These are phyloP conservation scores for Hypholoma fasciculare DNA, from an alignment of 768 basidiomycete genomes.

Conservation along the genomic window DNA sequence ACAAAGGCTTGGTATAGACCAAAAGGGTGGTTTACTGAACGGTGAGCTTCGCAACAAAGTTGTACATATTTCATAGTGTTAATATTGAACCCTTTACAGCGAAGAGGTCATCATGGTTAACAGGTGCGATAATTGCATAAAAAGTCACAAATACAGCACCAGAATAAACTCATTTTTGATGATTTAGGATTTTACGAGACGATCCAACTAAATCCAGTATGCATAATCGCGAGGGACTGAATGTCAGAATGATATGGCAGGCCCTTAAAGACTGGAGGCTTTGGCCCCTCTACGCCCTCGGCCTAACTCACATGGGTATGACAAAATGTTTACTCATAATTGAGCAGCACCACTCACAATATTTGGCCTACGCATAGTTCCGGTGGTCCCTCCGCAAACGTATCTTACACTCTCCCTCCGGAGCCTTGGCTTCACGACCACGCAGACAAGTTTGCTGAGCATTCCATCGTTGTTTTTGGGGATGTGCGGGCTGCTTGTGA, in stretches of 20 bases:
- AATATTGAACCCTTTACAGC: slow-evolving; percentile 23
- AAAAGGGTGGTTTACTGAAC: slow-evolving; percentile 65
- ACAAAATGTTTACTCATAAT: not conserved
- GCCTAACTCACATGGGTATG: slow-evolving; percentile 53
- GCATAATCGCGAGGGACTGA: slow-evolving; percentile 72
- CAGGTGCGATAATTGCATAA: slow-evolving; percentile 23
- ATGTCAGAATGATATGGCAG: slow-evolving; percentile 44
- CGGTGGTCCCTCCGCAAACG: slow-evolving; percentile 56
- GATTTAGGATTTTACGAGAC: slow-evolving; percentile 51
- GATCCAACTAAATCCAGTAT: slow-evolving; percentile 68
- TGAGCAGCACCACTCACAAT: not conserved
- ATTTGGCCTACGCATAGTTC: slow-evolving; percentile 35
- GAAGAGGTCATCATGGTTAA: slow-evolving; percentile 70
- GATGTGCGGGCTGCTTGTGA: slow-evolving; percentile 45
- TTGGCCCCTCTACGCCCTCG: slow-evolving; percentile 66
- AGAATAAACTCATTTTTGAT: not conserved
- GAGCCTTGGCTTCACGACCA: slow-evolving; percentile 63
- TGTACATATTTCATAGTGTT: not conserved
- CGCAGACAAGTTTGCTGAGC: slow-evolving; percentile 59
- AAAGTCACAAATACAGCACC: not conserved
- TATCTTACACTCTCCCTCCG: slow-evolving; percentile 67
- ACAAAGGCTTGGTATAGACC: slow-evolving; percentile 60
- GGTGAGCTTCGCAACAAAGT: slow-evolving; percentile 29
- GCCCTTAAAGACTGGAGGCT: slow-evolving; percentile 60
- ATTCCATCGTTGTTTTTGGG: slow-evolving; percentile 60